Percentiles rank a stretch among this genome's conserved stretches.
Conservation (phyloP, 2,329 filamentous ascomycete genomes). For the Paraphaeosphaeria sporulosa region DNA sequence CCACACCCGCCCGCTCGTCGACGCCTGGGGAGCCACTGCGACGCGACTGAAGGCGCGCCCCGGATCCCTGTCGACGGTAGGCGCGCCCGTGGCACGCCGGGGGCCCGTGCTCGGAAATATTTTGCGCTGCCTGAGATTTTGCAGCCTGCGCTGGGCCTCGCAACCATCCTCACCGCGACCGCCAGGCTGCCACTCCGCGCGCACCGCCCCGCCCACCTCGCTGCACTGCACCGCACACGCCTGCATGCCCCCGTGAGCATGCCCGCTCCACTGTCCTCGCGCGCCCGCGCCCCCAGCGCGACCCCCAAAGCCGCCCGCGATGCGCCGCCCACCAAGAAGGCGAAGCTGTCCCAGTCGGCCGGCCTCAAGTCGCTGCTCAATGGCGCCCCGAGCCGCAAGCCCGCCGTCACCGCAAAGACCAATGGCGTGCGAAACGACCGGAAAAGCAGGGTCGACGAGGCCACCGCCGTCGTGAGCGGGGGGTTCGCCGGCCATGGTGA, state of each 20-base stretch:
- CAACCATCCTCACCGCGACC: slow-evolving; percentile 10
- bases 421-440: slow-evolving; percentile 62
- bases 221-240: slow-evolving; percentile 16
- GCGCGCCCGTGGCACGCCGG: slow-evolving; percentile 8
- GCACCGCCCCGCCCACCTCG: slow-evolving; percentile 16
- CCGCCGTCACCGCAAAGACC: slow-evolving; percentile 54
- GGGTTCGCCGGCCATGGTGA: slow-evolving; percentile 55
- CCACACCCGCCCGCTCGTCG: background rate
- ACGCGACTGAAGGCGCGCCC: slow-evolving; percentile 13
- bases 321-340: slow-evolving; percentile 47
- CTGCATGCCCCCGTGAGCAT: slow-evolving; percentile 32
- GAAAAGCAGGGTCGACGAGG: slow-evolving; percentile 65
- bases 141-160: slow-evolving; percentile 23
- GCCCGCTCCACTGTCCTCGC: slow-evolving; percentile 44
- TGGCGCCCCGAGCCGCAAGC: slow-evolving; percentile 42
- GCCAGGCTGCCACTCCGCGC: slow-evolving; percentile 31
- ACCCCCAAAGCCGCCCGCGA: slow-evolving; percentile 32
- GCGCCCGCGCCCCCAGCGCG: slow-evolving; percentile 25
- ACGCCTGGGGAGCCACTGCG: slow-evolving; percentile 2
- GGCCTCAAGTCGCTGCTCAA: slow-evolving; percentile 45
- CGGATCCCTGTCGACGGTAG: slow-evolving; percentile 8
- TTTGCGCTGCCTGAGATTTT: slow-evolving; percentile 33
- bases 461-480: slow-evolving; percentile 61
- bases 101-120: slow-evolving; percentile 15
- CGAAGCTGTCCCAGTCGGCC: slow-evolving; percentile 42